phyloP scores from a whole-genome alignment of 78 protist genomes.

The Dictyostelium intermedium region DNA sequence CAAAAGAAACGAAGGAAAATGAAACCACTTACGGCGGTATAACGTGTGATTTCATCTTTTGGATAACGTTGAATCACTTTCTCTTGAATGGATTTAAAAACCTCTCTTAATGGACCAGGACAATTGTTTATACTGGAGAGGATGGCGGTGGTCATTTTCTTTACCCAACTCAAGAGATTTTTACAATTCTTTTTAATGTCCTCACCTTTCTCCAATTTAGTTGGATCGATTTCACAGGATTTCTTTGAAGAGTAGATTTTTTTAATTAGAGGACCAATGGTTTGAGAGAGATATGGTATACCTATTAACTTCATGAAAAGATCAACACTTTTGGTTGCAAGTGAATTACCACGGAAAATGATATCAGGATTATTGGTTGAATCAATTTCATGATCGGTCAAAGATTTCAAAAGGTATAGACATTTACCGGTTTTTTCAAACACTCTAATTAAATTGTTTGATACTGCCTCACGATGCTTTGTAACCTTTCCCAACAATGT shows the following conservation, averaged over 20 bases:
- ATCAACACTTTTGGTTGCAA: conserved; percentile 85
- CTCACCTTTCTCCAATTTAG: conserved; percentile 67
- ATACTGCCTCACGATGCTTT: conserved; percentile 56
- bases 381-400: conserved; percentile 73
- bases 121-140: conserved; percentile 4
- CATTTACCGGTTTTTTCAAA: conserved; percentile 54
- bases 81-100: conserved; percentile 54
- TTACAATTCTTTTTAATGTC: conserved; percentile 47
- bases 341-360: conserved; percentile 86
- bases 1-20: conserved; percentile 88
- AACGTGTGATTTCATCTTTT: conserved; percentile 50
- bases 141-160: conserved; percentile 42
- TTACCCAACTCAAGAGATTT: conserved; percentile 44
- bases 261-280: conserved; percentile 65
- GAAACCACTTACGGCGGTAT: conserved; percentile 86
- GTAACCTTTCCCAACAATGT: conserved; percentile 46
- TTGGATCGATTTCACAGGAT: conserved; percentile 82
- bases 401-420: conserved; percentile 5
- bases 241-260: conserved; percentile 52
- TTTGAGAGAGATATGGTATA: conserved; percentile 24
- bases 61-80: conserved; percentile 54
- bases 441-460: conserved; percentile 60
- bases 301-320: conserved; percentile 83
- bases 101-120: conserved; percentile 62
- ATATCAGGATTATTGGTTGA: conserved; percentile 76